Base-by-base conservation (phyloP, 2,329 filamentous ascomycete genomes). In the Alternaria sp. region DNA sequence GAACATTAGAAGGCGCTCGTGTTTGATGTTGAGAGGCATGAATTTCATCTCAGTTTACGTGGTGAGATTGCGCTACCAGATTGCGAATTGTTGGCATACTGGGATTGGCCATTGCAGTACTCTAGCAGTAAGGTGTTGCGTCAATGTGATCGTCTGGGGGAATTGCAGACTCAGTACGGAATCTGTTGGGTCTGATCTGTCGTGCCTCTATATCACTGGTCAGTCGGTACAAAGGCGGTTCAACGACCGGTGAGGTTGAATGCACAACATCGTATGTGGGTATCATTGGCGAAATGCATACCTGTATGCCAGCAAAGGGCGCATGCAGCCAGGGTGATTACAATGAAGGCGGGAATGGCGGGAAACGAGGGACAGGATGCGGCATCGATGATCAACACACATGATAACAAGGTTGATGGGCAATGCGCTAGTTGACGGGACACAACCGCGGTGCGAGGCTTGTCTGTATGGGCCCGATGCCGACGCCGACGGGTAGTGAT, bases 331-430 rank as follows among this genome's bases (percentile, higher is more conserved):
- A 57, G 60, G 60, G 49, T 67, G 68, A 62, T 63, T 50, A 44
- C 64, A 56, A 60, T 66, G 72, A 69, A 67, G 68, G 70, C 63
- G 67, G 67, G 74, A 68, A 70, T 72, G 51, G 70, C 71, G 74
- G 71, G 67, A 75, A 67, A 66, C 64, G 44, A 67, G 65, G 72
- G 74, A 71, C 75, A 76, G 69, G 67, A 75, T 51, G 71, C 69
- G 60, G 66, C 64, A 63, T 71, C 54, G 55, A 65, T 50, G 61
- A 71, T 69, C 45, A 65, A 54, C 58, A 62, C 66, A 58, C 69
- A 71, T 68, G 69, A 73, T 60, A 64, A 60, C 56, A 63, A 61
- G 45, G 21, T 55, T 51, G 58, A 63, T 69, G 67, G 66, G 68
- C 61, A 60, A 63, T 69, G 67, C 71, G 63, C 66, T 72, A 73